Percentiles rank a stretch among this genome's conserved stretches.
Evolutionary conservation across 2,329 filamentous ascomycete species (phyloP).

Genomic region (Ceratocystiopsis sp.): DNA sequence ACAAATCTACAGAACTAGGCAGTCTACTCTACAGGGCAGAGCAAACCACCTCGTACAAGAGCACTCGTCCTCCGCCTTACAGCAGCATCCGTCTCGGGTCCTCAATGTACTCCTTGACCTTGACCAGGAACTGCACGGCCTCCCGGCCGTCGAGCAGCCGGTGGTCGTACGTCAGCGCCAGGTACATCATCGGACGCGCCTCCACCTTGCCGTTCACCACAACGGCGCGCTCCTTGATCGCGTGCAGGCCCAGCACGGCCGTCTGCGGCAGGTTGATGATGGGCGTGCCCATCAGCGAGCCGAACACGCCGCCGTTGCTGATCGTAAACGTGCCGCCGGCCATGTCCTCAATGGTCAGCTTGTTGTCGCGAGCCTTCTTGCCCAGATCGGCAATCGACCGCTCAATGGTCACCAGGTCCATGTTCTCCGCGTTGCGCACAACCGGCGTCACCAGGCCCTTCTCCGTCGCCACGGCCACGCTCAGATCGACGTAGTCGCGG

Average conservation of each 20-base stretch:
- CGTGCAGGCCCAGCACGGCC: constrained; percentile 80
- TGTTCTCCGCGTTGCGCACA: constrained; percentile 75
- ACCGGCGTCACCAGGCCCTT: constrained; percentile 96
- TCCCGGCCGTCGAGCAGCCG: constrained; percentile 87
- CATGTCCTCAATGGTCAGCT: constrained; percentile 98
- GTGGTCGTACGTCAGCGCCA: constrained; percentile 95
- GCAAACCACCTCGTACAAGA: too few species aligned
- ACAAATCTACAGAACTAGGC: too few species aligned
- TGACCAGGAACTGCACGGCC: constrained; percentile 89
- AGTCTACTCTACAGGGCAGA: too few species aligned
- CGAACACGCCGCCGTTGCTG: constrained; percentile 93
- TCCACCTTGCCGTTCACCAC: constrained; percentile 88
- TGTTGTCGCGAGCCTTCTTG: constrained; percentile 93
- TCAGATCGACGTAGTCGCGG: constrained; percentile 94
- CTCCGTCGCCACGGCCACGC: constrained; percentile 90
- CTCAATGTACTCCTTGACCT: constrained; percentile 96
- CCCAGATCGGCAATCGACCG: constrained; percentile 84
- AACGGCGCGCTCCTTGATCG: constrained; percentile 87
- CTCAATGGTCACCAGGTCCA: constrained; percentile 84
- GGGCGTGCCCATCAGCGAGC: constrained; percentile 90
- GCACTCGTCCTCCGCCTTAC: constrained; percentile 13
- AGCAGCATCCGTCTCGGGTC: constrained; percentile 86
- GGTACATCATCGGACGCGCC: constrained; percentile 98
- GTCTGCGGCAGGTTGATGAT: constrained; percentile 97
- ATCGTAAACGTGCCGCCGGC: constrained; percentile 96